phyloP scores from a whole-genome alignment of 2,329 filamentous ascomycete species.

The Didymella segeticola region DNA sequence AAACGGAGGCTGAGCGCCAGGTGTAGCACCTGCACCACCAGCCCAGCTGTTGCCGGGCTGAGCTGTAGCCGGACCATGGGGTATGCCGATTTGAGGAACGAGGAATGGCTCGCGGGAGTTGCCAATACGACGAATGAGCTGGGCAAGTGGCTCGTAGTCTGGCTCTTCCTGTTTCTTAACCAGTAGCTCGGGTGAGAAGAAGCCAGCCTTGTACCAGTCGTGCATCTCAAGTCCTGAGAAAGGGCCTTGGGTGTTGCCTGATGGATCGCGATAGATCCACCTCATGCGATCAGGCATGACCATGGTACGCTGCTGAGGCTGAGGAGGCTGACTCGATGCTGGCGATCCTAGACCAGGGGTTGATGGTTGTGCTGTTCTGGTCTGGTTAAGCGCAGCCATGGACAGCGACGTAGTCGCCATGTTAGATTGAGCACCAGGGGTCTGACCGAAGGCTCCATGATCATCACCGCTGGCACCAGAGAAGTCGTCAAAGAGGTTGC shows the following conservation, averaged over 20 bases:
- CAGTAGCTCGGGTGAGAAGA: conserved; percentile 92
- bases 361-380: conserved; percentile 42
- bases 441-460: conserved; percentile 33
- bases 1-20: conserved; percentile 75
- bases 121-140: conserved; percentile 92
- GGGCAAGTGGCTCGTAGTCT: conserved; percentile 93
- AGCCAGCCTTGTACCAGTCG: conserved; percentile 99
- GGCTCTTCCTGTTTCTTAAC: conserved; percentile 94
- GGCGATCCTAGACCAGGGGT: conserved; percentile 54
- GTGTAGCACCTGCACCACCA: conserved; percentile 49
- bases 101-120: conserved; percentile 98
- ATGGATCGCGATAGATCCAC: conserved; percentile 97
- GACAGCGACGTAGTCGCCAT: conserved; percentile 40
- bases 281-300: conserved; percentile 99
- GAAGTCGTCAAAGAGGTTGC: conserved; percentile 50
- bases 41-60: conserved; percentile 56
- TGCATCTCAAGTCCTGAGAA: conserved; percentile 99
- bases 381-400: conserved; percentile 43
- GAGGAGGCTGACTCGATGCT: conserved; percentile 71
- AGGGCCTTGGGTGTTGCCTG: conserved; percentile 89
- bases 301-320: conserved; percentile 82
- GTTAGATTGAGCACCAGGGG: conserved; percentile 29
- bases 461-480: conserved; percentile 40
- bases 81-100: conserved; percentile 94
- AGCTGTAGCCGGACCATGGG: conserved; percentile 76